Conservation (phyloP, 2,329 filamentous ascomycete genomes). For the Beauveria asiatica region DNA sequence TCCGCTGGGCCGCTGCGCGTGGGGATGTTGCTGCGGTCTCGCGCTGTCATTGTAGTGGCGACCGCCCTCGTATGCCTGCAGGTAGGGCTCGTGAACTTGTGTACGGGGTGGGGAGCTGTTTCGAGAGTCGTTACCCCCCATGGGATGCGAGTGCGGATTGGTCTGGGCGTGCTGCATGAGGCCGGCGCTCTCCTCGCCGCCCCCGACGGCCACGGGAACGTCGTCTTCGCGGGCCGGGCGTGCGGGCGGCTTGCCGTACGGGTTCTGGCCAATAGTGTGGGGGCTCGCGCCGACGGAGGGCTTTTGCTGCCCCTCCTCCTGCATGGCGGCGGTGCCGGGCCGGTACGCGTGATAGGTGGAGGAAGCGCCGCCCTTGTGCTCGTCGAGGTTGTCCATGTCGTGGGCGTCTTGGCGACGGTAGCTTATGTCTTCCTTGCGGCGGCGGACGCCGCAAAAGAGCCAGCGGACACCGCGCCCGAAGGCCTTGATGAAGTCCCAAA, state of each 20-base stretch:
- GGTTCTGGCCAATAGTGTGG: slow-evolving; percentile 28
- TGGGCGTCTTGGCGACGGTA: slow-evolving; percentile 33
- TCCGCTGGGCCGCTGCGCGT: slow-evolving; percentile 1
- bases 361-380: slow-evolving; percentile 17
- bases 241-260: slow-evolving; percentile 25
- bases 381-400: slow-evolving; percentile 30
- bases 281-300: slow-evolving; percentile 24
- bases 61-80: neutral
- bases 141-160: slow-evolving; percentile 15
- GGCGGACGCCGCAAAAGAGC: slow-evolving; percentile 66
- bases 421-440: slow-evolving; percentile 44
- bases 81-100: slow-evolving; percentile 6
- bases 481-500: slow-evolving; percentile 76
- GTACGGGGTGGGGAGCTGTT: neutral
- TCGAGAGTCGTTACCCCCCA: neutral
- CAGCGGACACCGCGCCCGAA: slow-evolving; percentile 70
- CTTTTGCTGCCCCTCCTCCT: slow-evolving; percentile 14
- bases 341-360: slow-evolving; percentile 17
- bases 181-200: slow-evolving; percentile 32
- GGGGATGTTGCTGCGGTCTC: slow-evolving; percentile 1
- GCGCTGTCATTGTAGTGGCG: neutral
- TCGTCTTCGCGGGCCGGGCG: slow-evolving; percentile 16
- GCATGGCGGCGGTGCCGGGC: slow-evolving; percentile 23
- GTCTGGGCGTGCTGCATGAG: slow-evolving; percentile 32
- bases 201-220: slow-evolving; percentile 13